Evolutionary conservation across 305 asterid species (phyloP), one percentile per base, ranked within the genome.

Genomic region (Solanum hybrid): DNA sequence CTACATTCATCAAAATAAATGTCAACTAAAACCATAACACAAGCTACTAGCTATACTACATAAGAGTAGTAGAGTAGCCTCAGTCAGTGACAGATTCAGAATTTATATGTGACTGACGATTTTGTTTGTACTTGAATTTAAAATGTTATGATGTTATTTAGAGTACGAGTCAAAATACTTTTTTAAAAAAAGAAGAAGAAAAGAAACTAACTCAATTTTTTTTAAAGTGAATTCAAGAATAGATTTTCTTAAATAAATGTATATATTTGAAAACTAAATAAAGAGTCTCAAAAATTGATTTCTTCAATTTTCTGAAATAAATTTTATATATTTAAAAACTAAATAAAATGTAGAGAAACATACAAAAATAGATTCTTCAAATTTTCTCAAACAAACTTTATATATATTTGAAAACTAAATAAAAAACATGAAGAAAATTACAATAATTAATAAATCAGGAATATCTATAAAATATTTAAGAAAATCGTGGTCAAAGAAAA

Each of bases 1-100:
- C 97, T 95, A 94, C n/a, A 57, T 85, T 39, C 89, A 81, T 73
- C 41, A 37, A 17, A 22, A 33, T 0, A 45, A n/a, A 3, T 31
- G 80, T 75, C 5, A 10, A 83, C 22, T 34, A 17, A 8, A 51
- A 4, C 12, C 10, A 12, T 2, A 32, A 14, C 1, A 14, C 77
- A 36, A 36, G 61, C 22, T 36, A 36, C 31, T 29, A 61, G 73
- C 33, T 72, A 65, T 65, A 61, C 85, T 34, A 79, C 12, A 22
- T 34, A 34, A 33, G 17, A 78, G 29, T 34, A 32, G 0, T 31
- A 78, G 29, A 78, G 45, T 20, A 9, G 51, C 45, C 10, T 37
- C 39, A 2, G 11, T 37, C 51, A 79, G 1, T 8, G 31, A 79
- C 85, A 79, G 4, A 79, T 79, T 79, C 29, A 37, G 7, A 79